These are phyloP conservation scores for Forsythia viridissima DNA, from an alignment of 257 asterid genomes.

Conservation along the genomic window DNA sequence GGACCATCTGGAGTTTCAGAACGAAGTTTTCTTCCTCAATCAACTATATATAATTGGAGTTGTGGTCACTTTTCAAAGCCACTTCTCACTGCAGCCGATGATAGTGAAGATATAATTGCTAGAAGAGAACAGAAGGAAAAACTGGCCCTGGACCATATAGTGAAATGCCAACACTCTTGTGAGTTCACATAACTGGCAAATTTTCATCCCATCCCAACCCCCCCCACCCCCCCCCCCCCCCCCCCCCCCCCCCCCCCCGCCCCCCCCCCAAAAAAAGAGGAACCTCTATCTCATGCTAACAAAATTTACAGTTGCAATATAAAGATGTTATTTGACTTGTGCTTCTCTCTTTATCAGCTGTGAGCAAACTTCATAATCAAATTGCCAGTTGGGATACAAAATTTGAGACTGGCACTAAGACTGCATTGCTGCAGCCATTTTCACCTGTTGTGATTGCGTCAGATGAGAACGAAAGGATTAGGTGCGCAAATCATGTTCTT, in stretches of 20 bases:
- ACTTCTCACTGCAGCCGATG: constrained; percentile 86
- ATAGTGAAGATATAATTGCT: constrained; percentile 72
- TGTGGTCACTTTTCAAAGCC: constrained; percentile 99
- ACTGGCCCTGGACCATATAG: constrained; percentile 74
- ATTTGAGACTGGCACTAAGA: constrained; percentile 81
- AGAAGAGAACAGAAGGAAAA: constrained; percentile 90
- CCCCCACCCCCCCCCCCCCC: not conserved
- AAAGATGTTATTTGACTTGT: not conserved
- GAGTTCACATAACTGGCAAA: constrained; percentile 33
- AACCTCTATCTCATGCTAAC: not conserved
- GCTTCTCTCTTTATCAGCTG: constrained; percentile 48
- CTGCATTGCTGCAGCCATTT: constrained; percentile 84
- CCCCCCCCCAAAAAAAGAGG: no score
- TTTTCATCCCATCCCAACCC: not conserved
- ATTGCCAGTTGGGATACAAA: constrained; percentile 98
- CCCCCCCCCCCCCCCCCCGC: not conserved
- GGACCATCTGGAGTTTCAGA: constrained; percentile 76
- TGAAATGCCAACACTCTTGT: constrained; percentile 90
- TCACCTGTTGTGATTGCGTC: constrained; percentile 87
- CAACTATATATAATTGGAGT: constrained; percentile 92
- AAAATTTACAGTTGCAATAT: not conserved
- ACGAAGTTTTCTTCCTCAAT: constrained; percentile 94
- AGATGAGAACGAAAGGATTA: constrained; percentile 84
- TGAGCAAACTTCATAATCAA: constrained; percentile 78
- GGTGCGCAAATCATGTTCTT: constrained; percentile 43